Evolutionary conservation across 2,329 filamentous ascomycete species (phyloP), one percentile per base, ranked within the genome.

Genomic region (Raffaelea arxii): DNA sequence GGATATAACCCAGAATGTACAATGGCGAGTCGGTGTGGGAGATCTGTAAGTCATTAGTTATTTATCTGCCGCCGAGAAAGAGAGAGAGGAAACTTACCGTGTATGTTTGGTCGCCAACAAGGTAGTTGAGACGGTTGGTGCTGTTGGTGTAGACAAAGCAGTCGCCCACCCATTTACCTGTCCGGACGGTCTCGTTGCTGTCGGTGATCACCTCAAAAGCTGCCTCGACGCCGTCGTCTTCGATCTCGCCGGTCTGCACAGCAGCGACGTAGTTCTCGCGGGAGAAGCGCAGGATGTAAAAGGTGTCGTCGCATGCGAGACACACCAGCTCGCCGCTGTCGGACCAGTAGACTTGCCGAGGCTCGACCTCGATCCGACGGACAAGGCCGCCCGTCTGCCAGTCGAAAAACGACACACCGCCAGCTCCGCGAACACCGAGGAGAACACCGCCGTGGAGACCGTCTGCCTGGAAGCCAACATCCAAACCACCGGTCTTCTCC

Each of bases 111-210:
- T 97, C 92, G 54, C 92, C 92, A 14, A 98, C 91, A 21, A 98
- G 80, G 69, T 97, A 97, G 72, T 97, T 97, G 50, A 98, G 74
- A 51, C 92, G 86, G 73, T 97, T 96, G 10, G 90, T 94, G 64
- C 78, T 86, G 74, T 94, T 97, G 46, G 92, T 96, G 75, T 97
- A 98, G 63, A 97, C 90, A 74, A 98, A 95, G 71, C 91, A 95
- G 69, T 98, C 92, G 52, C 92, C 92, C 48, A 98, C 86, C 92
- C 92, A 98, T 69, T 94, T 86, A 56, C 91, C 92, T 19, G 91
- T 96, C 54, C 87, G 85, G 44, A 97, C 89, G 53, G 77, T 86
- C 68, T 97, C 92, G 61, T 84, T 91, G 60, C 96, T 89, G 62
- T 97, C 92, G 22, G 90, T 95, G 46, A 97, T 86, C 24, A 97